Evolutionary conservation across 2,329 filamentous ascomycete genomes (phyloP).

Genomic region (Botrytis aclada): DNA sequence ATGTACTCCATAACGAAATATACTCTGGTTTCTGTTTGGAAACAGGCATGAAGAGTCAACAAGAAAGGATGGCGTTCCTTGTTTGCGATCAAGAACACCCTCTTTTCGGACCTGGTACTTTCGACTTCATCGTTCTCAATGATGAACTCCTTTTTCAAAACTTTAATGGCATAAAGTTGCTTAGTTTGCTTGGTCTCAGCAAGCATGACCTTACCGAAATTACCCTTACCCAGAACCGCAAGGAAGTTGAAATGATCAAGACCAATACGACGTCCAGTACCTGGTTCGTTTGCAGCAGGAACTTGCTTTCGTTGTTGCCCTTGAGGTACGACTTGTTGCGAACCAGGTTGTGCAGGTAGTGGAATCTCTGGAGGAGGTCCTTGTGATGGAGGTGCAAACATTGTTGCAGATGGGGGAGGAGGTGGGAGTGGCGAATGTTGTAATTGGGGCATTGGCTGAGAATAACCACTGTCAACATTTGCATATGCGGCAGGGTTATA

Average conservation of each 20-base stretch:
- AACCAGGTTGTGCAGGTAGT: slow-evolving; percentile 21
- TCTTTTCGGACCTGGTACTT: slow-evolving; percentile 94
- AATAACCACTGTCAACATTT: slow-evolving; percentile 53
- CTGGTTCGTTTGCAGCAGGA: slow-evolving; percentile 67
- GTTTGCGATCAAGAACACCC: slow-evolving; percentile 95
- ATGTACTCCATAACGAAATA: slow-evolving; percentile 99
- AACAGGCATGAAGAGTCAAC: slow-evolving; percentile 92
- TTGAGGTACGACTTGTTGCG: slow-evolving; percentile 36
- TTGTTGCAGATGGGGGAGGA: slow-evolving; percentile 36
- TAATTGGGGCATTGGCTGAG: slow-evolving; percentile 40
- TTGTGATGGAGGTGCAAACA: slow-evolving; percentile 33
- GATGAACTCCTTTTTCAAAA: slow-evolving; percentile 99
- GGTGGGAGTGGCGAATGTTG: slow-evolving; percentile 24
- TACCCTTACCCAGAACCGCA: slow-evolving; percentile 95
- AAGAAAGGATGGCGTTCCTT: slow-evolving; percentile 96
- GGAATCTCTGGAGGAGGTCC: slow-evolving; percentile 32
- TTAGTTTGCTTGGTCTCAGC: slow-evolving; percentile 92
- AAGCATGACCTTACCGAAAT: slow-evolving; percentile 99
- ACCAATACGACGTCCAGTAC: slow-evolving; percentile 81
- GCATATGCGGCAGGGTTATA: slow-evolving; percentile 81
- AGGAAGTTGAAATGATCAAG: slow-evolving; percentile 99
- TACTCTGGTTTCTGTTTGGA: slow-evolving; percentile 96
- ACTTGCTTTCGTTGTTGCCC: slow-evolving; percentile 52
- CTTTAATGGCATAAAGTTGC: slow-evolving; percentile 96
- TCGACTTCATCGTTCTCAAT: slow-evolving; percentile 99